Conservation (phyloP, 208 protist genomes). For the Trypanosoma caninum region DNA sequence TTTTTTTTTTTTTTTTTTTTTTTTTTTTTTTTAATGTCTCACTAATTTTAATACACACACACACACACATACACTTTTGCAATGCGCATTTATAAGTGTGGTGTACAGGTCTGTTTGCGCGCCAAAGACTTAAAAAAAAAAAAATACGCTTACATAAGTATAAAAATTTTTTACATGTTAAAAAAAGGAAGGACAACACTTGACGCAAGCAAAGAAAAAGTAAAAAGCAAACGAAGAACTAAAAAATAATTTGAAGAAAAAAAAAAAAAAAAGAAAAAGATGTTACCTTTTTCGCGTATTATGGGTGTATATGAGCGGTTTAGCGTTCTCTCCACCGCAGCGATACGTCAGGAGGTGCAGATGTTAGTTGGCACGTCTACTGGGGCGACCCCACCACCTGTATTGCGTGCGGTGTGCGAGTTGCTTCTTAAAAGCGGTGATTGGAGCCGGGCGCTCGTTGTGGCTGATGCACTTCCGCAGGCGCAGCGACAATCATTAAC, state of each 20-base stretch:
- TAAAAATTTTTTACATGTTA: too few species aligned
- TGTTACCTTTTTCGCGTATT: constrained; percentile 13
- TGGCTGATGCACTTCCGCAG: constrained; percentile 16
- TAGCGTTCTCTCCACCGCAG: constrained; percentile 14
- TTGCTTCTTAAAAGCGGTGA: constrained; percentile 25
- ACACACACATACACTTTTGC: neutral
- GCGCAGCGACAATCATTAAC: constrained; percentile 7
- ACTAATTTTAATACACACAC: neutral
- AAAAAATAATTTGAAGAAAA: neutral
- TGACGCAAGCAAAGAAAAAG: neutral
- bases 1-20: constrained; percentile 4
- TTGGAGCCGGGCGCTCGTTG: constrained; percentile 13
- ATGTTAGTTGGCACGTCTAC: neutral
- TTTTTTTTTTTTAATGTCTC: neutral
- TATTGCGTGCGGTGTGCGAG: constrained; percentile 14
- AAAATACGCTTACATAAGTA: too few species aligned
- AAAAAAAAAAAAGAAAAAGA: too few species aligned
- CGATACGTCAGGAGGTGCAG: constrained; percentile 22
- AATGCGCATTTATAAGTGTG: neutral
- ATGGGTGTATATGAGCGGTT: constrained; percentile 24
- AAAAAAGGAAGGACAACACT: too few species aligned
- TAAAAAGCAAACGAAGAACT: neutral
- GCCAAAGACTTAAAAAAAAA: too few species aligned
- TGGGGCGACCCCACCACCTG: neutral
- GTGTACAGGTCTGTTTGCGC: too few species aligned